phyloP scores from a whole-genome alignment of 75 land plant species.

The Picea sitchensis region DNA sequence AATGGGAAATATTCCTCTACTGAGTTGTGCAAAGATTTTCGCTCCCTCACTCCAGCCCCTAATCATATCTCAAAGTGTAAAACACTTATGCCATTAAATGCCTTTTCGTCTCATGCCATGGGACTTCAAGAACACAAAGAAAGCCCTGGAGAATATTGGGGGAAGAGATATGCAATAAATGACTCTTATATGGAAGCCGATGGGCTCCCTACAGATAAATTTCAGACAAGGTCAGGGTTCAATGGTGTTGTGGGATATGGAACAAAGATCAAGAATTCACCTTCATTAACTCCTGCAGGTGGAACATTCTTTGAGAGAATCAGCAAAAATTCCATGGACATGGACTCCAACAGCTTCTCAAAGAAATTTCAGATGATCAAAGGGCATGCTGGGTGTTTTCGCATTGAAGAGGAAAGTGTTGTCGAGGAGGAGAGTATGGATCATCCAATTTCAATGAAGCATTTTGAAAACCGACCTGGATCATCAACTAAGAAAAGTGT shows the following conservation, averaged over 20 bases:
- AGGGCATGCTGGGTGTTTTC: slow-evolving; percentile 8
- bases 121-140: background rate
- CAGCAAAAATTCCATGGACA: background rate
- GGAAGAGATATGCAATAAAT: background rate
- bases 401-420: slow-evolving; percentile 6
- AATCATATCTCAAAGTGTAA: background rate
- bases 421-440: background rate
- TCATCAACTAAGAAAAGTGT: slow-evolving; percentile 1
- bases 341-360: background rate
- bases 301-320: background rate
- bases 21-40: background rate
- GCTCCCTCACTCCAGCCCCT: slow-evolving; percentile 1
- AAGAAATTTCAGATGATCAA: background rate
- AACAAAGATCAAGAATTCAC: slow-evolving; percentile 5
- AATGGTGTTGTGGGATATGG: background rate
- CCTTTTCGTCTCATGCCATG: background rate
- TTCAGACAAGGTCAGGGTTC: background rate
- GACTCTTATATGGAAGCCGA: too few species aligned
- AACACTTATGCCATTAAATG: background rate
- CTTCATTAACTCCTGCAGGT: background rate
- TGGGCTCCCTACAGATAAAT: background rate
- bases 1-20: background rate
- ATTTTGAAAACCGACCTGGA: background rate
- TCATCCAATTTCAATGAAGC: background rate
- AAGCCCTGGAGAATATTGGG: background rate